A percentile compares a stretch with the other conserved stretches of the same genome.
phyloP scores from a whole-genome alignment of 2,329 filamentous ascomycete genomes.

The Fusarium pilosicola region DNA sequence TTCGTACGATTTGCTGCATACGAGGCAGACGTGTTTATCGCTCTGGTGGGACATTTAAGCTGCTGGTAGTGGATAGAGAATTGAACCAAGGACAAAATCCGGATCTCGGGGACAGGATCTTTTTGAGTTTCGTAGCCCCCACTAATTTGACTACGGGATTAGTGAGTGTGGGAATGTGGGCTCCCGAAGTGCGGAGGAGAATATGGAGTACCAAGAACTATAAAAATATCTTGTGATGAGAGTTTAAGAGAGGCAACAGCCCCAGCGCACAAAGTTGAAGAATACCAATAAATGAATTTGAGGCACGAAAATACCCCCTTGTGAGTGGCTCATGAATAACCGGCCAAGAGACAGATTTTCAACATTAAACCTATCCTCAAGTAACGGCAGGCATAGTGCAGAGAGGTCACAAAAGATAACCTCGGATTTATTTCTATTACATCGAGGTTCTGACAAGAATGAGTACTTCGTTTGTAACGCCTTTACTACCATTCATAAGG shows the following conservation, averaged over 20 bases:
- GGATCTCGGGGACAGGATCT: background rate
- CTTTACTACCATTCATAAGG: too few relatives aligned
- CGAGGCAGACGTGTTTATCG: background rate
- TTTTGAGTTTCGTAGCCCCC: background rate
- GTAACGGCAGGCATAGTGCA: too few relatives aligned
- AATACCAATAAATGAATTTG: too few relatives aligned
- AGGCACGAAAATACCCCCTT: too few relatives aligned
- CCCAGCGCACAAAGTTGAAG: background rate
- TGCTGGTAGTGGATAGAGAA: background rate
- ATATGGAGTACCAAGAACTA: background rate
- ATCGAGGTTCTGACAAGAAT: too few relatives aligned
- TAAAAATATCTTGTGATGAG: background rate
- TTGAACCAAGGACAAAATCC: accelerated
- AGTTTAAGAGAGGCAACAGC: background rate
- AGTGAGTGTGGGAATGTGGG: background rate
- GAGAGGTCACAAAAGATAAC: too few relatives aligned
- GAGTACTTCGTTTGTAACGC: too few relatives aligned
- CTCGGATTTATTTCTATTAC: too few relatives aligned
- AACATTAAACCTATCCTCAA: too few relatives aligned
- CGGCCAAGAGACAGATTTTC: too few relatives aligned
- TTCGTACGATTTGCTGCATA: too few relatives aligned
- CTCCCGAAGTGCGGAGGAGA: background rate
- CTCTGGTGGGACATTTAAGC: background rate
- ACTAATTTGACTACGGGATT: background rate
- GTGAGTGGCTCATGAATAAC: too few relatives aligned